These are phyloP conservation scores for Neofusicoccum sp. DNA, from an alignment of 2,329 filamentous ascomycete species.

Conservation along the genomic window DNA sequence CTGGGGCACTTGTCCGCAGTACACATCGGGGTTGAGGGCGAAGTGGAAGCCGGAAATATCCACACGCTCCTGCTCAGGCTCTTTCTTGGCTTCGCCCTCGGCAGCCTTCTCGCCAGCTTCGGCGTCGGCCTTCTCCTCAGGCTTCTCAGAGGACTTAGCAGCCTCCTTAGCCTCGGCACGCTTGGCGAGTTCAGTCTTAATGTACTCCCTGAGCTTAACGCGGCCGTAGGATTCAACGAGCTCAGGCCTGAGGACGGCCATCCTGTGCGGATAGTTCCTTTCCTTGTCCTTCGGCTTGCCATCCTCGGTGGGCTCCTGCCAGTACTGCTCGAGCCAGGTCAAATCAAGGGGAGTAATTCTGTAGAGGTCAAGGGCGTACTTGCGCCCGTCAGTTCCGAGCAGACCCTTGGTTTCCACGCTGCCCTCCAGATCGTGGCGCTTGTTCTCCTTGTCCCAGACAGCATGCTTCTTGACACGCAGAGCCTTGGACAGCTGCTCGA, in stretches of 20 bases:
- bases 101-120: slow-evolving; percentile 37
- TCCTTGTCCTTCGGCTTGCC: slow-evolving; percentile 49
- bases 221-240: slow-evolving; percentile 84
- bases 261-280: slow-evolving; percentile 81
- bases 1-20: slow-evolving; percentile 87
- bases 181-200: slow-evolving; percentile 68
- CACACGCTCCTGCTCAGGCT: slow-evolving; percentile 62
- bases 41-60: slow-evolving; percentile 87
- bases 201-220: slow-evolving; percentile 83
- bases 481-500: slow-evolving; percentile 86
- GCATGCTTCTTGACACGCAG: slow-evolving; percentile 90
- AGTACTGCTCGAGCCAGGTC: slow-evolving; percentile 79
- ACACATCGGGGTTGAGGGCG: slow-evolving; percentile 89
- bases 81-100: slow-evolving; percentile 29
- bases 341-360: slow-evolving; percentile 90
- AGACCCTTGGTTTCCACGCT: slow-evolving; percentile 98
- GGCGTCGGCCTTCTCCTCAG: slow-evolving; percentile 30
- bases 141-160: slow-evolving; percentile 20
- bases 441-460: slow-evolving; percentile 96
- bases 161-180: slow-evolving; percentile 34
- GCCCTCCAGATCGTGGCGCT: slow-evolving; percentile 85
- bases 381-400: slow-evolving; percentile 92
- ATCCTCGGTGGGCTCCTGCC: slow-evolving; percentile 42
- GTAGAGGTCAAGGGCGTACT: slow-evolving; percentile 97
- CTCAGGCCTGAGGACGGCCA: slow-evolving; percentile 90